These are phyloP conservation scores for Boletus rubropictus DNA, from an alignment of 768 basidiomycete species.

Conservation along the genomic window DNA sequence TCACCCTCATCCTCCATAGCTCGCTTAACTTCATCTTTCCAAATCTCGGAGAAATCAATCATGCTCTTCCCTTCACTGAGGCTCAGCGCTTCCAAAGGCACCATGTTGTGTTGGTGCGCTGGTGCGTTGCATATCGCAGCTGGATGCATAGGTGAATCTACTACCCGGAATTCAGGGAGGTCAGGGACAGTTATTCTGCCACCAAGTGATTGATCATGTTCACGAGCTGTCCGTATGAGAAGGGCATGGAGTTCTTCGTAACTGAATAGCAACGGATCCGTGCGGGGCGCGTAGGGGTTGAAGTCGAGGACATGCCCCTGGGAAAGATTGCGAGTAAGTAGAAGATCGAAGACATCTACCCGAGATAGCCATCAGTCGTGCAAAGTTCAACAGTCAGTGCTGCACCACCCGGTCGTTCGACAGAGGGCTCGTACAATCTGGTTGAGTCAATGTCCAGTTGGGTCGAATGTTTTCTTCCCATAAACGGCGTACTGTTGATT, in stretches of 20 bases:
- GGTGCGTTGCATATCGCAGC: conserved; percentile 64
- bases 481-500: conserved; percentile 46
- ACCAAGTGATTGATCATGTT: neutral
- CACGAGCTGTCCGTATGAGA: conserved; percentile 13
- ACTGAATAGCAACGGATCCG: conserved; percentile 83
- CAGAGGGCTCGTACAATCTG: conserved; percentile 55
- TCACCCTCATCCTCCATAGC: conserved; percentile 20
- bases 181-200: neutral
- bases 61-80: conserved; percentile 70
- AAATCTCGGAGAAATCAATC: conserved; percentile 64
- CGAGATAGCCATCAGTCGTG: neutral
- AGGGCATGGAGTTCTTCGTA: conserved; percentile 65
- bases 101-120: conserved; percentile 78
- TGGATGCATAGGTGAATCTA: conserved; percentile 73
- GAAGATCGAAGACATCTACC: conserved; percentile 73
- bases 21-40: conserved; percentile 49
- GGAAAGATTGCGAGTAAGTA: conserved; percentile 75
- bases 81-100: conserved; percentile 82
- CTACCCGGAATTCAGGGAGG: conserved; percentile 51
- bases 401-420: neutral
- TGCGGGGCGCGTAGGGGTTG: conserved; percentile 79
- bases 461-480: conserved; percentile 65
- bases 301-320: conserved; percentile 85
- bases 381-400: neutral
- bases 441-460: conserved; percentile 46